Base-by-base conservation (phyloP, 2,329 filamentous ascomycete genomes). In the Colletotrichum sublineola region DNA sequence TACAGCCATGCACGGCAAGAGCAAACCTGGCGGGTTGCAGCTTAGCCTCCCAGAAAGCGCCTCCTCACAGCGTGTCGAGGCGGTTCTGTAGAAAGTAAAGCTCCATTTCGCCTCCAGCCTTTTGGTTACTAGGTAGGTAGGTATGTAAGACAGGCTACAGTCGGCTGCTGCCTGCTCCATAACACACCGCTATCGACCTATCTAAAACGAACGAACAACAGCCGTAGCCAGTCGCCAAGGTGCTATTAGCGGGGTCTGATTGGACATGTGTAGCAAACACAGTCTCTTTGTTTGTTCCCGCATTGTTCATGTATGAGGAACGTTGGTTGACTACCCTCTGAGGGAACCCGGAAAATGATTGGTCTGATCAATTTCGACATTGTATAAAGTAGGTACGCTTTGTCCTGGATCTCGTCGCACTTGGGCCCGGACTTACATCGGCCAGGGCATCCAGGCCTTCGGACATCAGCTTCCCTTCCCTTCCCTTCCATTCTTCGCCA, bases 361-460 rank as follows among this genome's bases (percentile, higher is more conserved):
- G 44, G 38, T 33, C 36, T n/a, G 7, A 53, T 42, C 33, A 15
- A 31, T 31, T 4, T 36, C 14, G 61, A 53, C 11, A 33, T 29
- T 52, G 31, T 29, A 15, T 40, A 24, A 24, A 24, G 24, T 24
- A 24, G 24, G 24, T 24, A 31, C 6, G 61, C 18, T 53, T 63
- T 63, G 11, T 42, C 18, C 44, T 36, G n/a, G 61, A 33, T 48
- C 46, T 42, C 61, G 61, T 42, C 46, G 61, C 48, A 53, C 40
- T 36, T n/a, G 61, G 48, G 29, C 24, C 36, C 61, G 48, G 48
- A 46, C 36, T 36, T 38, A n/a, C 36, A 48, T 48, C 61, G 48
- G 48, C 18, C 40, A 36, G 31, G 20, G n/a, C 14, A 38, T 12
- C 11, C 29, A 33, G 40, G 12, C 42, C 31, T 48, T 48, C 38